Conservation (phyloP, 768 basidiomycete species). For the Boletus subparvulus region DNA sequence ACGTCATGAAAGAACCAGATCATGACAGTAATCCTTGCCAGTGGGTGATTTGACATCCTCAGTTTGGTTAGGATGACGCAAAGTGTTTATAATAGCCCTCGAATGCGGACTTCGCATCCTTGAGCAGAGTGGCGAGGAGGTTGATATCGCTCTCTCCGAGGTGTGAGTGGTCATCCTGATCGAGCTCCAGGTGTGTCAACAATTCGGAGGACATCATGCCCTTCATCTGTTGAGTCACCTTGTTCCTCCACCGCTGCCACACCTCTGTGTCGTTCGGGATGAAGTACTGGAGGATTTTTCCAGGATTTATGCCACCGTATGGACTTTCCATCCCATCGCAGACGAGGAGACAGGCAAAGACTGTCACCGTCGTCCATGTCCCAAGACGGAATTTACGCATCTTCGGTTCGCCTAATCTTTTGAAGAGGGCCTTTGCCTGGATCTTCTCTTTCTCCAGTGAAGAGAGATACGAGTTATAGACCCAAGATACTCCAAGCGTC, state of each 20-base stretch:
- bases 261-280: constrained; percentile 25
- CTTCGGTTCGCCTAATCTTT: constrained; percentile 11
- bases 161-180: constrained; percentile 3
- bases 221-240: constrained; percentile 20
- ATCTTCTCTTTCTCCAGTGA: constrained; percentile 38
- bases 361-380: constrained; percentile 23
- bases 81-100: constrained; percentile 15
- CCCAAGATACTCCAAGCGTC: constrained; percentile 35
- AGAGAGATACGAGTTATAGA: constrained; percentile 37
- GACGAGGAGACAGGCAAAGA: constrained; percentile 26
- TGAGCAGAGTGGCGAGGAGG: constrained; percentile 18
- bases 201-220: background rate
- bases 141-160: constrained; percentile 7
- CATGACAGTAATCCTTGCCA: background rate
- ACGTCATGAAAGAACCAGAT: background rate
- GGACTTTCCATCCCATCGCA: constrained; percentile 24
- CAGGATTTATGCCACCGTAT: constrained; percentile 5
- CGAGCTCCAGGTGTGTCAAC: constrained; percentile 1
- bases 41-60: background rate
- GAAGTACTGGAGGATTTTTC: constrained; percentile 19
- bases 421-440: constrained; percentile 19
- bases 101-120: constrained; percentile 22
- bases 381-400: constrained; percentile 23
- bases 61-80: background rate
- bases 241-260: constrained; percentile 27